Base-by-base conservation (phyloP, 2,329 filamentous ascomycete species). In the Emericellopsis atlantica region DNA sequence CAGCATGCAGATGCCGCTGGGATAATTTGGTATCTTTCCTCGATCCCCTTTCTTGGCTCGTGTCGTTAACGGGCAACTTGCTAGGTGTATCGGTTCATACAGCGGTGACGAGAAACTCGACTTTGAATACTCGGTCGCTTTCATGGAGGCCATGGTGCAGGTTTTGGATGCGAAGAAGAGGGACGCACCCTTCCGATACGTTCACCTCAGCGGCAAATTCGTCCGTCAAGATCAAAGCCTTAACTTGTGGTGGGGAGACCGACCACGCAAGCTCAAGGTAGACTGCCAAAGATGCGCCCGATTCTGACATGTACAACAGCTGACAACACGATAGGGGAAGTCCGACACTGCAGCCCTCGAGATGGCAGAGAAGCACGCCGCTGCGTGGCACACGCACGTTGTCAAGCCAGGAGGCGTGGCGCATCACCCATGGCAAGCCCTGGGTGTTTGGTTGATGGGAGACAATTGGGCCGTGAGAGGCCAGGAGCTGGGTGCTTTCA, bases 11-110 rank as follows among this genome's bases (percentile, higher is more conserved):
- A 56, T 36, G 53, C 54, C 6, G 46, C 40, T 4, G 53, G 40
- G 16, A 56, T 56, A 49, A 47, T 56, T 11, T 56, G 53, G 54
- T 55, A 44, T 10, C 9, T 7, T 35, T 15, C 4, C 32, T 35
- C 32, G 32, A 12, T 8, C 9, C n/a, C 32, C n/a, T 35, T 15
- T 35, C 32, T 15, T 10, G 9, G n/a, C 8, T 15, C 32, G 32
- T 12, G 3, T 12, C n/a, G 8, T 15, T 35, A 16, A 35, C 9
- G 18, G 9, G 9, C 7, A 12, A 7, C 32, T 35, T 10, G 3
- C 9, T 7, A 35, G 32, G 32, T 10, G 9, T 14, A 35, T 35
- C 4, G 32, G 32, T 4, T 12, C 32, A 35, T 35, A 35, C n/a
- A 35, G 9, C 9, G 32, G 32, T 15, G n/a, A 15, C 32, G 9